Base-by-base conservation (phyloP, 2,329 filamentous ascomycete species). In the Talaromyces verruculosus region DNA sequence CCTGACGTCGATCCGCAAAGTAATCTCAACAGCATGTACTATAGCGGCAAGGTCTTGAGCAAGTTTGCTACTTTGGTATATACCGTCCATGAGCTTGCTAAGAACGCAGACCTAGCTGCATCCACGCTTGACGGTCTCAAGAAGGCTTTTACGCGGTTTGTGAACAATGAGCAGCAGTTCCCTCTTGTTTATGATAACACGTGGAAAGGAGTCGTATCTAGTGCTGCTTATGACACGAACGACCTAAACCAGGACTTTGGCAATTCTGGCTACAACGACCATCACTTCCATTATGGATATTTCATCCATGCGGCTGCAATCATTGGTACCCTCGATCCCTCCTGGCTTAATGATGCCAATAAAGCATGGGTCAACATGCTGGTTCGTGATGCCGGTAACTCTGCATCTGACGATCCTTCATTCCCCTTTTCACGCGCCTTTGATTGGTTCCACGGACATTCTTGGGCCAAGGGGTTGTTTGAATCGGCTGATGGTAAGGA, bases 361-460 rank as follows among this genome's bases (percentile, higher is more conserved):
- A 88, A 87, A 72, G 88, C 86, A 22, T 98, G 89, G 80, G 89
- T 97, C 69, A 91, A 97, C 76, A 87, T 86, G 69, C 83, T 99
- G 55, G 89, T 95, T 59, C 89, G 95, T 66, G 95, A 99, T 72
- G 87, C 83, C 59, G 89, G 93, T 55, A 97, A 97, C 77, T 89
- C 93, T 0, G 89, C 86, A 70, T 74, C 83, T 2, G 76, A 84
- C 19, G 93, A 97, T 74, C 82, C 84, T 33, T 87, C 87, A 71
- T 98, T 96, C 77, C 93, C 94, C 0, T 89, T 92, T 70, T 93
- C 86, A 68, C 87, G 95, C 59, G 87, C 84, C 65, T 98, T 97
- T 74, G 95, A 98, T 78, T 97, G 92, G 92, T 98, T 89, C 77
- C 88, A 96, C 73, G 95, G 94, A 1, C 95, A 98, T 82, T 93